Evolutionary conservation across 2,329 filamentous ascomycete genomes (phyloP).

Genomic region (Alternaria consortialis): DNA sequence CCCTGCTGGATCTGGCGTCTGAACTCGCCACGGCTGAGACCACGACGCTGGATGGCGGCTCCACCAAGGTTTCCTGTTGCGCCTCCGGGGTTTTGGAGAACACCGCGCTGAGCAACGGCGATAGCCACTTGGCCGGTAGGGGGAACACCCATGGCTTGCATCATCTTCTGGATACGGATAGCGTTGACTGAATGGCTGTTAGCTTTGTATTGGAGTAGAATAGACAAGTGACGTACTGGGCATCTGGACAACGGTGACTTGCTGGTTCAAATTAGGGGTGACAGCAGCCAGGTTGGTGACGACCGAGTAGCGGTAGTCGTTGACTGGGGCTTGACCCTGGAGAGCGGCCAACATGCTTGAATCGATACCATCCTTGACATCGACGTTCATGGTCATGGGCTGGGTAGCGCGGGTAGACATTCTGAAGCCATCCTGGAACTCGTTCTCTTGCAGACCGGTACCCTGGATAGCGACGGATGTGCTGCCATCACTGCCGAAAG

Average conservation of each 20-base stretch:
- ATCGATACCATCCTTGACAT: conserved; percentile 48
- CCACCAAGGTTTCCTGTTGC: conserved; percentile 43
- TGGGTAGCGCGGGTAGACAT: conserved; percentile 49
- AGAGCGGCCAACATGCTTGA: conserved; percentile 45
- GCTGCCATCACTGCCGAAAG: conserved; percentile 40
- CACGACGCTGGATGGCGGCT: conserved; percentile 31
- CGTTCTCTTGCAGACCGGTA: conserved; percentile 50
- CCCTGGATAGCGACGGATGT: conserved; percentile 44
- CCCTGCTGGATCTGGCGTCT: conserved; percentile 37
- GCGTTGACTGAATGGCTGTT: conserved; percentile 43
- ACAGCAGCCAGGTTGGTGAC: conserved; percentile 46
- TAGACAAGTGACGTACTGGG: conserved; percentile 37
- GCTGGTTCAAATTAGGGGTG: conserved; percentile 45
- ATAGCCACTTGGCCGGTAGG: conserved; percentile 45
- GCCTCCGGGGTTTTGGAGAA: conserved; percentile 49
- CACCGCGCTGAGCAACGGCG: conserved; percentile 47
- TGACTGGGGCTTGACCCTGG: conserved; percentile 41
- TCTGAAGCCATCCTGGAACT: conserved; percentile 51
- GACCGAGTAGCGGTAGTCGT: conserved; percentile 50
- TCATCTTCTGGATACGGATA: conserved; percentile 48
- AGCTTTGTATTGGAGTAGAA: conserved; percentile 3
- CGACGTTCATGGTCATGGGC: conserved; percentile 48
- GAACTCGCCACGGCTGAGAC: conserved; percentile 34
- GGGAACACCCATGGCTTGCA: conserved; percentile 44
- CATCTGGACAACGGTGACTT: conserved; percentile 50